Percentiles rank a stretch among this genome's conserved stretches.
Conservation (phyloP, 805 yeast genomes). For the Spathaspora sp. region DNA sequence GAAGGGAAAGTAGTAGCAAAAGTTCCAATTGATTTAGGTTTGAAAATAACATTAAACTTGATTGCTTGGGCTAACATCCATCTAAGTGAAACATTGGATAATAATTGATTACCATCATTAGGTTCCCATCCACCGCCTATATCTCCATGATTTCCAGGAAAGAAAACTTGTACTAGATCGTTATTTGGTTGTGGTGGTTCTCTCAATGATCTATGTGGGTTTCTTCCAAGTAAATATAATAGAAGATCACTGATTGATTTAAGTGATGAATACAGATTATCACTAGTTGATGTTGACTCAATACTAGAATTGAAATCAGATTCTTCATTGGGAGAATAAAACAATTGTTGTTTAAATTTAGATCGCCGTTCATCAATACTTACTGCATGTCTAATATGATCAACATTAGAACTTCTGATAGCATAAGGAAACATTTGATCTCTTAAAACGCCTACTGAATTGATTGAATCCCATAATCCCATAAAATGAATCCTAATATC, state of each 20-base stretch:
- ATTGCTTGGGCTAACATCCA: conserved; percentile 61
- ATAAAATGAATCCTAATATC: conserved; percentile 49
- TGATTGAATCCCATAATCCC: conserved; percentile 70
- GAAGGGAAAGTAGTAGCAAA: conserved; percentile 39
- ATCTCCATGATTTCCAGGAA: conserved; percentile 68
- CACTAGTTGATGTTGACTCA: neutral
- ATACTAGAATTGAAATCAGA: conserved; percentile 1
- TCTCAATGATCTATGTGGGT: neutral
- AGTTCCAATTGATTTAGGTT: conserved; percentile 32
- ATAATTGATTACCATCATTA: conserved; percentile 39
- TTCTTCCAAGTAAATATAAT: neutral
- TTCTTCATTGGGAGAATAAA: conserved; percentile 29
- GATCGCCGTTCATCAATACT: conserved; percentile 66
- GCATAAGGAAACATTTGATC: conserved; percentile 60
- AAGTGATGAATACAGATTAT: conserved; percentile 1
- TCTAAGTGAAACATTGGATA: conserved; percentile 51
- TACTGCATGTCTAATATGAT: conserved; percentile 64
- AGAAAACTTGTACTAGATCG: conserved; percentile 53
- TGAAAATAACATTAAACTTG: conserved; percentile 47
- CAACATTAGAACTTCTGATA: conserved; percentile 46
- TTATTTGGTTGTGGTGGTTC: neutral
- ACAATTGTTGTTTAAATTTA: conserved; percentile 56
- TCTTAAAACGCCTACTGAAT: conserved; percentile 58
- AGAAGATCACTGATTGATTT: conserved; percentile 3
- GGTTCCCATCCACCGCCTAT: conserved; percentile 65